Conservation (phyloP, 805 yeast genomes). For the Lipomyces mesembrius region DNA sequence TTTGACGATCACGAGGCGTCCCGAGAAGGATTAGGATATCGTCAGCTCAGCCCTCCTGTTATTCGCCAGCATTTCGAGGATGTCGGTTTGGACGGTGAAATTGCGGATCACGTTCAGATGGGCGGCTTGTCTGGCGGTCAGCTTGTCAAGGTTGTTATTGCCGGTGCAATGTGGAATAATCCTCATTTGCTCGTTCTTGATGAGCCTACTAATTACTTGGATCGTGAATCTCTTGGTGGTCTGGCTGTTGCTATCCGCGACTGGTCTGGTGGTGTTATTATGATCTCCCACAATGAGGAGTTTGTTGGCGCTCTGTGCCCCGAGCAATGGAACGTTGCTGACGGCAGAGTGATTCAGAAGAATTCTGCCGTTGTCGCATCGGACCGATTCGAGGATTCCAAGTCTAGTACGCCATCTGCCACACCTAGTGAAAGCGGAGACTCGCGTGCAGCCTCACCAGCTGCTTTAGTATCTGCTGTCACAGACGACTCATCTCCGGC, state of each 20-base stretch:
- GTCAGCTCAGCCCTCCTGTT: conserved; percentile 88
- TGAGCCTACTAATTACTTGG: conserved; percentile 98
- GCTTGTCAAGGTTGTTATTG: conserved; percentile 96
- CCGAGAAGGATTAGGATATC: conserved; percentile 98
- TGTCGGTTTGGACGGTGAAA: conserved; percentile 96
- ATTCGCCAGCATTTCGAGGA: conserved; percentile 96
- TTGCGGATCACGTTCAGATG: conserved; percentile 97
- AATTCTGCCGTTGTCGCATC: conserved; percentile 77
- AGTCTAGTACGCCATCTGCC: conserved; percentile 55
- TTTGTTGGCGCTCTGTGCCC: conserved; percentile 97
- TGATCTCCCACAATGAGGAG: conserved; percentile 97
- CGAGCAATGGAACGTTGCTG: conserved; percentile 96
- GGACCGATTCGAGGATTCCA: conserved; percentile 79
- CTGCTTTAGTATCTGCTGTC: conserved; percentile 34
- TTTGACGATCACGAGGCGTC: conserved; percentile 99
- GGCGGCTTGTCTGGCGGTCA: conserved; percentile 98
- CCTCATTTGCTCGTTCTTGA: conserved; percentile 95
- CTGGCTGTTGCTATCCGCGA: conserved; percentile 96
- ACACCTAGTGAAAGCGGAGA: conserved; percentile 43
- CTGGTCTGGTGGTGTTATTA: conserved; percentile 97
- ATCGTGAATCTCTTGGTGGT: conserved; percentile 97
- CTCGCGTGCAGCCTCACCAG: conserved; percentile 38
- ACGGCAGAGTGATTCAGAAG: conserved; percentile 84
- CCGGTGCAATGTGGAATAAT: conserved; percentile 99
- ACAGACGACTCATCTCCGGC: conserved; percentile 89